Evolutionary conservation across 1,139 yeast genomes (phyloP), one percentile per base, ranked within the genome.

Genomic region (Taiozyma sp.): DNA sequence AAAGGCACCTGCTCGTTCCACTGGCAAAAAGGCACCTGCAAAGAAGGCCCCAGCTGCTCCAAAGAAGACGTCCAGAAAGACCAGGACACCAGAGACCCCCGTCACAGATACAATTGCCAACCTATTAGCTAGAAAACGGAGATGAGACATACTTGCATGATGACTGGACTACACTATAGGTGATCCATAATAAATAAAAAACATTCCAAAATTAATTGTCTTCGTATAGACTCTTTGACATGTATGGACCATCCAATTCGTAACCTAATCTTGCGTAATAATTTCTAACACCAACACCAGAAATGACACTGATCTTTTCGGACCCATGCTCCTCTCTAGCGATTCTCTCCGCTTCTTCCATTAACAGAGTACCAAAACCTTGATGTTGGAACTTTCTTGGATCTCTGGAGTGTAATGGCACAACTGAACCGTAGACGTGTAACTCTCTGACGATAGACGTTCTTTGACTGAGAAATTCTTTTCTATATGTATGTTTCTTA

Each of bases 321-420:
- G 96, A 86, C 0, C 97, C 96, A 67, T 93, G 99, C 68, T 93
- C 99, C 65, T 92, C 97, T 51, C 83, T 79, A 2, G 99, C 96
- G 53, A 93, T 93, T 60, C 97, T 79, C 62, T 91, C 98, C 4
- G 99, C 99, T 69, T 93, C 99, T 70, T 95, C 99, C 99, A 93
- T 93, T 51, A 93, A 72, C 62, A 93, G 76, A 2, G 99, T 92
- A 56, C 99, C 99, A 67, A 93, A 93, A 22, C 99, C 99, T 76
- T 95, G 99, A 74, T 93, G 99, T 74, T 93, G 99, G 74, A 93
- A 93, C 69, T 93, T 93, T 64, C 97, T 80, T 48, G 99, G 99
- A 70, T 93, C 99, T 61, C 98, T 80, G n/a, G 96, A 87, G 68
- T 95, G 99, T 57, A 93, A 73, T 2, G 99, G 99, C 36, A 93